phyloP scores from a whole-genome alignment of 768 basidiomycete genomes.

The Boletellus emodensis region DNA sequence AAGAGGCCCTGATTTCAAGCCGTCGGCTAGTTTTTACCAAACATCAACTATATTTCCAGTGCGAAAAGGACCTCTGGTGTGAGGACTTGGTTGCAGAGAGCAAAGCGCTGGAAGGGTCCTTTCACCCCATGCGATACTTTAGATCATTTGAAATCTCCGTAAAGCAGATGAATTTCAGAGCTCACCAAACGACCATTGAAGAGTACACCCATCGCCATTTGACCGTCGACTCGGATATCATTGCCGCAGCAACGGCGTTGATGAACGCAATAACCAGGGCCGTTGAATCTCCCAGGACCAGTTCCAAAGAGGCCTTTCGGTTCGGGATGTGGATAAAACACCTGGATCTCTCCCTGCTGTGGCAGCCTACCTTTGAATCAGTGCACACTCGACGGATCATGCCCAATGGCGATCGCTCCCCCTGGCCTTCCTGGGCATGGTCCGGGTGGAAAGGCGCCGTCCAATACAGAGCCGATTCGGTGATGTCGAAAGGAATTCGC shows the following conservation, averaged over 20 bases:
- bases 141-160: neutral
- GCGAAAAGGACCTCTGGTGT: constrained; percentile 17
- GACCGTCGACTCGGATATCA: constrained; percentile 14
- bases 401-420: neutral
- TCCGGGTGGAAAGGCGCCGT: constrained; percentile 23
- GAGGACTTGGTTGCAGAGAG: constrained; percentile 22
- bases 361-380: constrained; percentile 18
- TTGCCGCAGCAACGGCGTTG: constrained; percentile 8
- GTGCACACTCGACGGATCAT: constrained; percentile 7
- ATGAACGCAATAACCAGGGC: constrained; percentile 2
- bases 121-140: constrained; percentile 6
- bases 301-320: constrained; percentile 4
- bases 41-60: constrained; percentile 22
- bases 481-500: neutral
- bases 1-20: constrained; percentile 19
- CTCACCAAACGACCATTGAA: constrained; percentile 6
- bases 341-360: constrained; percentile 15
- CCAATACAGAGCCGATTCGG: constrained; percentile 1
- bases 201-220: constrained; percentile 12
- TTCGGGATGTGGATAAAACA: constrained; percentile 11
- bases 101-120: neutral
- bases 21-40: constrained; percentile 21
- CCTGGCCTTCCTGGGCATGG: constrained; percentile 27
- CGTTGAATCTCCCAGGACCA: neutral
- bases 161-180: neutral